Conservation (phyloP, 345 rosid species). For the Rubroshorea leprosula region DNA sequence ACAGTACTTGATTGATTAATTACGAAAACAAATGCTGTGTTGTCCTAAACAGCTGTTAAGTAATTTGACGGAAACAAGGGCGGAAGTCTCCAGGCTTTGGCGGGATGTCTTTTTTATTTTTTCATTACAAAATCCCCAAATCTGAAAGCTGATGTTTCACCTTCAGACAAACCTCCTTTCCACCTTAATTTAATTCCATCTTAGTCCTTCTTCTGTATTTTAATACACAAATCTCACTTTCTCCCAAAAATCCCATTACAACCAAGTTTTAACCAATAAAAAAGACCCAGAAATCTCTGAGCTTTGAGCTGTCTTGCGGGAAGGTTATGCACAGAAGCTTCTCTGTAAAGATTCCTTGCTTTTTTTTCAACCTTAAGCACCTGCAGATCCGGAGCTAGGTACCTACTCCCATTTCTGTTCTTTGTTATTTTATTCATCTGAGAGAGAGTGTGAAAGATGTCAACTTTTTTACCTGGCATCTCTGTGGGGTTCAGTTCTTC, state of each 20-base stretch:
- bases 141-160: slow-evolving; percentile 30
- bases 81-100: slow-evolving; percentile 36
- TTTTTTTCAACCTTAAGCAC: slow-evolving; percentile 49
- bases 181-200: slow-evolving; percentile 24
- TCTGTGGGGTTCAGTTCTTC: background rate
- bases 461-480: background rate
- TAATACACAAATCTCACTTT: slow-evolving; percentile 8
- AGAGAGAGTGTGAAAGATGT: slow-evolving; percentile 1
- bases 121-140: background rate
- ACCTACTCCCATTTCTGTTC: slow-evolving; percentile 8
- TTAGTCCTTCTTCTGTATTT: slow-evolving; percentile 1
- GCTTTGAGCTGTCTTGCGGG: background rate
- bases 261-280: background rate
- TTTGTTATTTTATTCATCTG: background rate
- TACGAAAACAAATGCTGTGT: too few species aligned
- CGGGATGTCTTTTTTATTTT: slow-evolving; percentile 58
- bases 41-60: slow-evolving; percentile 13
- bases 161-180: slow-evolving; percentile 21
- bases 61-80: slow-evolving; percentile 1
- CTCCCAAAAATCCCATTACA: slow-evolving; percentile 14
- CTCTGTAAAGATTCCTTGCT: slow-evolving; percentile 34
- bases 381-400: slow-evolving; percentile 44
- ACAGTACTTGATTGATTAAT: background rate
- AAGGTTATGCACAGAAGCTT: slow-evolving; percentile 26
- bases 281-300: slow-evolving; percentile 1